Evolutionary conservation across 2,329 filamentous ascomycete genomes (phyloP).

Genomic region (Endoconidiophora laricicola): DNA sequence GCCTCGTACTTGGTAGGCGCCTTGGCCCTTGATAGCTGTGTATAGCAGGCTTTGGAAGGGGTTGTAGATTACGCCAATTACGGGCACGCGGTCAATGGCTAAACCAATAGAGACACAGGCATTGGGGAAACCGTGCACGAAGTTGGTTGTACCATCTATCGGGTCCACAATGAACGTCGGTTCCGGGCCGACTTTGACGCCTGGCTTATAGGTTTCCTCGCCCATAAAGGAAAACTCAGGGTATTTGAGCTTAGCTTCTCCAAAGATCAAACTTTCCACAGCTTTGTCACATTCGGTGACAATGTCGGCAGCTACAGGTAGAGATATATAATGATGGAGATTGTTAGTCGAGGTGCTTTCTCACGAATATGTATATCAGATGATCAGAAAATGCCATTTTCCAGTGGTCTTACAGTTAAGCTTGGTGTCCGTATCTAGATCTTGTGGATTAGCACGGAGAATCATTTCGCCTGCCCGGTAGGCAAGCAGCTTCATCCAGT

Average conservation of each 20-base stretch:
- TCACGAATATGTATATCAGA: not conserved
- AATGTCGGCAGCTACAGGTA: constrained; percentile 41
- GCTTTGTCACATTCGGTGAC: constrained; percentile 52
- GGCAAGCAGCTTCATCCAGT: constrained; percentile 42
- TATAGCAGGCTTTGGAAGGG: constrained; percentile 56
- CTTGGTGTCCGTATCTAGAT: constrained; percentile 42
- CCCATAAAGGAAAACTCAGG: constrained; percentile 50
- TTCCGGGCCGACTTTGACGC: constrained; percentile 40
- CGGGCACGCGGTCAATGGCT: constrained; percentile 41
- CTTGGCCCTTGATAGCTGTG: constrained; percentile 50
- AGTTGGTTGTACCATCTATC: constrained; percentile 71
- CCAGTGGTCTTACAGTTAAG: constrained; percentile 37
- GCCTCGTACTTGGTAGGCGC: constrained; percentile 40
- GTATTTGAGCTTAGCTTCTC: constrained; percentile 33
- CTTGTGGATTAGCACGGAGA: constrained; percentile 40
- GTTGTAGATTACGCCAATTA: constrained; percentile 65
- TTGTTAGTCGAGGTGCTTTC: constrained; percentile 12
- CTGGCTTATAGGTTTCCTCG: constrained; percentile 60
- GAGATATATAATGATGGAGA: constrained; percentile 1
- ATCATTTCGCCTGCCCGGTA: constrained; percentile 50
- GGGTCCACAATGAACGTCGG: constrained; percentile 72
- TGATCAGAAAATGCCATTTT: not conserved
- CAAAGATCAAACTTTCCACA: constrained; percentile 45
- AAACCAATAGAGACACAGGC: constrained; percentile 66
- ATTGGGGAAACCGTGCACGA: constrained; percentile 58